These are phyloP conservation scores for Sporisorium reilianum DNA, from an alignment of 1,284 basidiomycete species.

Conservation along the genomic window DNA sequence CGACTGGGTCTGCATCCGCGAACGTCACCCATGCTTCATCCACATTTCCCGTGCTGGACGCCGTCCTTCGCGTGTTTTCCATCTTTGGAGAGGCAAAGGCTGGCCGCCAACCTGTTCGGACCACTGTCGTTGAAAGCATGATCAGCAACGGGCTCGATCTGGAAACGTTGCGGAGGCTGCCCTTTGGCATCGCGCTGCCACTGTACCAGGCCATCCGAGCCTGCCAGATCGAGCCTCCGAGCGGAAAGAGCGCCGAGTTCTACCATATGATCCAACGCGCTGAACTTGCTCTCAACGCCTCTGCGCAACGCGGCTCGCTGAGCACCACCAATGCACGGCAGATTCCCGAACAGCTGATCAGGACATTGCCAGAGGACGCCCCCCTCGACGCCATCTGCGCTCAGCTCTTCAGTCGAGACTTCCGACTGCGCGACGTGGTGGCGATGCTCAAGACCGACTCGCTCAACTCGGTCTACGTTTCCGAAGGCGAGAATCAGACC, in stretches of 20 bases:
- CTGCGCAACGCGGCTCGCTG: slow-evolving; percentile 13
- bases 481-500: slow-evolving; percentile 48
- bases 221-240: slow-evolving; percentile 81
- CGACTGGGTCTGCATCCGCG: neutral
- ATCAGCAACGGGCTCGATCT: slow-evolving; percentile 73
- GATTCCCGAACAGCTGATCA: slow-evolving; percentile 18
- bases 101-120: neutral
- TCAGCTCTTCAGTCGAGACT: slow-evolving; percentile 59
- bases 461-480: slow-evolving; percentile 46
- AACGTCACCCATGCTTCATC: neutral
- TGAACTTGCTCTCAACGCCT: slow-evolving; percentile 74
- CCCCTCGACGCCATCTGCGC: slow-evolving; percentile 60
- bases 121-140: slow-evolving; percentile 75
- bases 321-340: slow-evolving; percentile 15
- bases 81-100: slow-evolving; percentile 10
- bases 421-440: slow-evolving; percentile 62
- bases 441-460: slow-evolving; percentile 60
- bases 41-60: slow-evolving; percentile 21
- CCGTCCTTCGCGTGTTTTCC: slow-evolving; percentile 16
- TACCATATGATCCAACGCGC: slow-evolving; percentile 83
- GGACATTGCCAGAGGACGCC: slow-evolving; percentile 42
- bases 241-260: slow-evolving; percentile 78
- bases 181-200: slow-evolving; percentile 82
- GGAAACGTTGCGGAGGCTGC: slow-evolving; percentile 73
- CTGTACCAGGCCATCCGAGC: slow-evolving; percentile 83